Conservation (phyloP, 495 filamentous ascomycete species). For the Neurospora sp. region DNA sequence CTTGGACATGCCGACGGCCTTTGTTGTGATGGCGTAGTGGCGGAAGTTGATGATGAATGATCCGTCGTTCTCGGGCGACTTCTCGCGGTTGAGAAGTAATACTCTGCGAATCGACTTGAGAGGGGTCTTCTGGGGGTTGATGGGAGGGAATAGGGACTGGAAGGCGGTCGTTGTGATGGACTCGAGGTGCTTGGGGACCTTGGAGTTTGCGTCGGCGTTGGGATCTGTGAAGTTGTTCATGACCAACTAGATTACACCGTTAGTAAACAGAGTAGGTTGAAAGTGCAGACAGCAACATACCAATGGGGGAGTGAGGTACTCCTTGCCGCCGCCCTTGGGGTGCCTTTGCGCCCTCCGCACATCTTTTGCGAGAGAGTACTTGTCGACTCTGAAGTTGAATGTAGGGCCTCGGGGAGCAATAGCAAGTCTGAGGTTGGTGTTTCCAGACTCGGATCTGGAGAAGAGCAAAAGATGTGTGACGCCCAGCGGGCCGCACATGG, state of each 20-base stretch:
- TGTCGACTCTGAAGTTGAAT: conserved; percentile 89
- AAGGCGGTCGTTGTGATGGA: conserved; percentile 88
- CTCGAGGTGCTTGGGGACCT: conserved; percentile 78
- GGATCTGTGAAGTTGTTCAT: conserved; percentile 94
- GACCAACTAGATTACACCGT: conserved; percentile 51
- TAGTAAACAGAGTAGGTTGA: conserved; percentile 4
- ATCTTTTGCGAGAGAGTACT: conserved; percentile 90
- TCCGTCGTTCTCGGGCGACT: conserved; percentile 43
- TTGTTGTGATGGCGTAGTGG: conserved; percentile 92
- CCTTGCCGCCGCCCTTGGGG: conserved; percentile 69
- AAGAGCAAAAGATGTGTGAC: conserved; percentile 93
- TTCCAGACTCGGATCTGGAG: conserved; percentile 78
- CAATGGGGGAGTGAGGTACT: conserved; percentile 72
- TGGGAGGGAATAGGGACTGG: conserved; percentile 91
- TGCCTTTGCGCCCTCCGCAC: conserved; percentile 70
- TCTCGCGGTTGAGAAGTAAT: conserved; percentile 78
- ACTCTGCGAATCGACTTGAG: conserved; percentile 81
- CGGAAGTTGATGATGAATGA: conserved; percentile 83
- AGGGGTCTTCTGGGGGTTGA: conserved; percentile 84
- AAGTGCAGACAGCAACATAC: conserved; percentile 27
- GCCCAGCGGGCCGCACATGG: conserved; percentile 90
- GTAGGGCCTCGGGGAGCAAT: conserved; percentile 87
- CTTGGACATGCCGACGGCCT: conserved; percentile 71
- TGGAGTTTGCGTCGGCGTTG: conserved; percentile 49
- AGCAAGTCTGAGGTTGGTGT: conserved; percentile 84